A percentile compares a stretch with the other conserved stretches of the same genome.
phyloP scores from a whole-genome alignment of 192 early-diverging fungal genomes.

The Bifiguratus adelaidae region DNA sequence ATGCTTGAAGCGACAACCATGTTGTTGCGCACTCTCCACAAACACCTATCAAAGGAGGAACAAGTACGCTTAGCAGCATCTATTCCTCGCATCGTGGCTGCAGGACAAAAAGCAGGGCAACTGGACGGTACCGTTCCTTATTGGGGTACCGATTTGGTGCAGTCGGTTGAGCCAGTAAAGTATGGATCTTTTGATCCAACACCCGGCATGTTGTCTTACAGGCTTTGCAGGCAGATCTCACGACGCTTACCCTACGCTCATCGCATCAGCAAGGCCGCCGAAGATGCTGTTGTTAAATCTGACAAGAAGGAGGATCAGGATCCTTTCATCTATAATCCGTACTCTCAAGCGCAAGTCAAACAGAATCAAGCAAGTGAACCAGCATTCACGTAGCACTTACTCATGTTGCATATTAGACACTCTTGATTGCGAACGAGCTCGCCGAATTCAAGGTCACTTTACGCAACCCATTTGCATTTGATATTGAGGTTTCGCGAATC shows the following conservation, averaged over 20 bases:
- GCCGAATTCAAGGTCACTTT: slow-evolving; percentile 60
- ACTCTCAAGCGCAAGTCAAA: slow-evolving; percentile 43
- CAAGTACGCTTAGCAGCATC: slow-evolving; percentile 47
- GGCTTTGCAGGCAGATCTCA: slow-evolving; percentile 27
- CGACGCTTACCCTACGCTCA: slow-evolving; percentile 48
- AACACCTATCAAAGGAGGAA: slow-evolving; percentile 50
- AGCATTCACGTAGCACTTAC: background rate
- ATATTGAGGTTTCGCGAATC: slow-evolving; percentile 62
- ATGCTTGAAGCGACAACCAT: slow-evolving; percentile 53
- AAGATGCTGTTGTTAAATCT: slow-evolving; percentile 14
- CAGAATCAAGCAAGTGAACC: too few species aligned
- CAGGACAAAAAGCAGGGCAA: slow-evolving; percentile 36
- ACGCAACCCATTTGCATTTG: slow-evolving; percentile 72
- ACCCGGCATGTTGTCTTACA: background rate
- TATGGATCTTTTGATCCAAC: too few species aligned
- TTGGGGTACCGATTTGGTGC: slow-evolving; percentile 46
- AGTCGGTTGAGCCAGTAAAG: slow-evolving; percentile 36
- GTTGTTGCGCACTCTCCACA: slow-evolving; percentile 51
- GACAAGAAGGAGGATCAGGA: slow-evolving; percentile 26
- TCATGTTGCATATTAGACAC: slow-evolving; percentile 14
- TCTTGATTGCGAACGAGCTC: slow-evolving; percentile 56
- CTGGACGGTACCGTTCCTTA: slow-evolving; percentile 34
- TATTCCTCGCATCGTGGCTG: slow-evolving; percentile 38
- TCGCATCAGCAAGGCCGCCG: slow-evolving; percentile 20
- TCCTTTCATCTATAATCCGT: slow-evolving; percentile 79